Base-by-base conservation (phyloP, 768 basidiomycete species). In the Stropharia rugosoannulata region DNA sequence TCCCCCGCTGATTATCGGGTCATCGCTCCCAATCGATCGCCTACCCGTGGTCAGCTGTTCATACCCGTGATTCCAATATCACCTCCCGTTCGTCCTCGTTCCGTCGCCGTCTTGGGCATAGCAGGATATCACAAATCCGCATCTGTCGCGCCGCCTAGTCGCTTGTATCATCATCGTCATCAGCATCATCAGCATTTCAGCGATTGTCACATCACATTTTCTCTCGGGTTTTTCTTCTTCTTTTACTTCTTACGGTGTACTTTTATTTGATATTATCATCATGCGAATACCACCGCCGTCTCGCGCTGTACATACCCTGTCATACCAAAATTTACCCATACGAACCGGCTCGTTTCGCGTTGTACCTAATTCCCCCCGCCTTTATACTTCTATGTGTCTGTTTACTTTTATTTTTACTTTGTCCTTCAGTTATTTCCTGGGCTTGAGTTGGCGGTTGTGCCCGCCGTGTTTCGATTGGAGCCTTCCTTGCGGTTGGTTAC, bases 261-360 rank as follows among this genome's bases (percentile, higher is more conserved):
- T 29, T 49, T 32, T 35, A 32, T 49, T 49, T 32, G 32, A n/a
- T 49, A 35, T 49, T 49, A 49, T 49, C 32, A 16, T 9, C 35
- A n/a, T 18, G 29, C n/a, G 9, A 18, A 15, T 27, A 16, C 29
- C 47, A n/a, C 32, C 12, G 29, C 15, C 27, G 46, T 32, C 16
- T 29, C 32, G 32, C 15, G 47, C 32, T 49, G 47, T 49, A 49
- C 47, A 49, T 49, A 49, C 36, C 35, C 29, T 16, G 22, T 22
- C 22, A 19, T 32, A 48, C 47, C 47, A 49, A 49, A 49, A 49
- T 49, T 49, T 49, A 49, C 47, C 47, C 18, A 49, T 49, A 49
- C 47, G 47, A 32, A 18, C 32, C 47, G 32, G 35, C 29, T 22
- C 46, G 29, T 15, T 43, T 22, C 42, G 42, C 47, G 32, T 22